These are phyloP conservation scores for Lotmaria passim DNA, from an alignment of 208 protist species.

Conservation along the genomic window DNA sequence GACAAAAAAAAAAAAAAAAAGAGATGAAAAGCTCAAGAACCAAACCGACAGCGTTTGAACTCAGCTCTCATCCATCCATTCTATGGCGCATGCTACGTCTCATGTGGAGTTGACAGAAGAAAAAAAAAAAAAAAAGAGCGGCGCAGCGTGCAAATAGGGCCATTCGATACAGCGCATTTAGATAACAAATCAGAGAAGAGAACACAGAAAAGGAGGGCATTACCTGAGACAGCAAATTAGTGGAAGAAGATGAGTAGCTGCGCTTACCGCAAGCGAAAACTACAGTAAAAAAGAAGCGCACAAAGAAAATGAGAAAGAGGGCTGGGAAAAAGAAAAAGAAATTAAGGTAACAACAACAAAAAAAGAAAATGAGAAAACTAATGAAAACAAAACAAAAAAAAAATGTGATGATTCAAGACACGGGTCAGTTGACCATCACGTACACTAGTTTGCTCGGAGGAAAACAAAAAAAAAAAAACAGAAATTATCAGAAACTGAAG, in stretches of 20 bases:
- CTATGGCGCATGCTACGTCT: too few species aligned
- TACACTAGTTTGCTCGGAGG: neutral
- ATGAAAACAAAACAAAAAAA: slow-evolving; percentile 9
- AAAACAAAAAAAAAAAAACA: neutral
- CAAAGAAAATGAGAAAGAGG: neutral
- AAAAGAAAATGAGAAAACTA: neutral
- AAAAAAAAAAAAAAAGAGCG: slow-evolving; percentile 7
- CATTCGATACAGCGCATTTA: too few species aligned
- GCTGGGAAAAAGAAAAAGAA: slow-evolving; percentile 1
- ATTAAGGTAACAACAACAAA: neutral
- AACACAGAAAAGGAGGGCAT: too few species aligned
- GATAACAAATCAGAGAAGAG: too few species aligned
- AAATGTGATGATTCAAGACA: slow-evolving; percentile 11
- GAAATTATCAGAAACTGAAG: neutral
- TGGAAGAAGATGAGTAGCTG: too few species aligned
- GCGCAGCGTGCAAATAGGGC: too few species aligned
- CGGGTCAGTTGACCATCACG: slow-evolving; percentile 14
- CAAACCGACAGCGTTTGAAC: too few species aligned
- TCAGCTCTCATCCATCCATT: too few species aligned
- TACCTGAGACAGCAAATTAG: too few species aligned
- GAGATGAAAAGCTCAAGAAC: too few species aligned
- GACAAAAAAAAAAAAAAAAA: neutral
- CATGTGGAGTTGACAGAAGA: neutral
- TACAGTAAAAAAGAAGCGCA: neutral
- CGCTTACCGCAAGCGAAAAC: too few species aligned